Conservation (phyloP, 257 asterid species). For the Agastache rugosa region DNA sequence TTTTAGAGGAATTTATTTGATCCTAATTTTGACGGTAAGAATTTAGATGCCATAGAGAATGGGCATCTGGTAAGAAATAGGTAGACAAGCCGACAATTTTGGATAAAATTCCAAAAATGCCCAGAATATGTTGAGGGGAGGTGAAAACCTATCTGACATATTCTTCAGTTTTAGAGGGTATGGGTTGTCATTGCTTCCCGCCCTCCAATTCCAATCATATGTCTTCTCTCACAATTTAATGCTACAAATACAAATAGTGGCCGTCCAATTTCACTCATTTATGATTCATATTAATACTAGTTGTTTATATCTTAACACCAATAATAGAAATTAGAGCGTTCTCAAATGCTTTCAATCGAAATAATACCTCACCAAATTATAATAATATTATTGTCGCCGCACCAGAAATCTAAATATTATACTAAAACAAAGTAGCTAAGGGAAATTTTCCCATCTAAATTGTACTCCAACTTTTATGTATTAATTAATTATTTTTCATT, state of each 20-base stretch:
- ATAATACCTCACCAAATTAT: too few relatives aligned
- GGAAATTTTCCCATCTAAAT: too few relatives aligned
- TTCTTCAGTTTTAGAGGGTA: slow-evolving; percentile 39
- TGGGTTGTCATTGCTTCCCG: slow-evolving; percentile 39
- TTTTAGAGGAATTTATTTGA: too few relatives aligned
- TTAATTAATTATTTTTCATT: too few relatives aligned
- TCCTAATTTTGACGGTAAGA: not conserved
- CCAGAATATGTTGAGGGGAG: slow-evolving; percentile 41
- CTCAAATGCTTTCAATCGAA: too few relatives aligned
- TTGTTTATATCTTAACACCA: too few relatives aligned
- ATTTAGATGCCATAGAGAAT: slow-evolving; percentile 20
- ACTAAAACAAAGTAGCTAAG: too few relatives aligned
- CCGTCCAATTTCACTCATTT: not conserved
- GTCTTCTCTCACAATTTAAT: not conserved
- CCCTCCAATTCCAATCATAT: slow-evolving; percentile 29
- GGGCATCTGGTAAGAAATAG: slow-evolving; percentile 24
- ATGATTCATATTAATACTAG: too few relatives aligned
- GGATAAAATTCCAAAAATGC: slow-evolving; percentile 44
- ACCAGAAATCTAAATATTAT: too few relatives aligned
- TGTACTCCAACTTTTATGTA: too few relatives aligned
- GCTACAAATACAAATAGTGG: not conserved
- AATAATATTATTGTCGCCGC: too few relatives aligned
- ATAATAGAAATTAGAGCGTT: too few relatives aligned
- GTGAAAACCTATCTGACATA: slow-evolving; percentile 41
- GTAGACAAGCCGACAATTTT: slow-evolving; percentile 46